These are phyloP conservation scores for Cytospora piceicola DNA, from an alignment of 2,329 filamentous ascomycete species.

Conservation along the genomic window DNA sequence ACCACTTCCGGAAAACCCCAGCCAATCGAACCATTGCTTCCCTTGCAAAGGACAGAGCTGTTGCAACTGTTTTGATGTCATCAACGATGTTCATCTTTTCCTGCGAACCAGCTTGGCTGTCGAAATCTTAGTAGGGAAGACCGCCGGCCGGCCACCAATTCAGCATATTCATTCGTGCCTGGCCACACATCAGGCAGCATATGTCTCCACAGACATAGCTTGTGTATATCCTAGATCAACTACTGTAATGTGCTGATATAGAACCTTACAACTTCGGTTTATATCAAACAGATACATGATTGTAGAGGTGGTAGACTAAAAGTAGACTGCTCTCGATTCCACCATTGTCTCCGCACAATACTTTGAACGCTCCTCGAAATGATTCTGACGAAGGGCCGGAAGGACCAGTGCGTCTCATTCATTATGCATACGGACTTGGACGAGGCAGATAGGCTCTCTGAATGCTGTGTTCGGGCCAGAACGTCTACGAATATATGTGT, in stretches of 20 bases:
- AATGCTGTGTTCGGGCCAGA: neutral
- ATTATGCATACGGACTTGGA: neutral
- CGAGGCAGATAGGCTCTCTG: neutral
- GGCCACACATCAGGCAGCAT: neutral
- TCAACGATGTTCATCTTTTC: neutral
- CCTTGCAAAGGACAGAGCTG: no score
- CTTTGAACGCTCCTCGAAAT: no score
- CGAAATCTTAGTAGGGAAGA: neutral
- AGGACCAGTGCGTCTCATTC: neutral
- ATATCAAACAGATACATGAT: no score
- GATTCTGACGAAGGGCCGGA: no score
- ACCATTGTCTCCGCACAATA: no score
- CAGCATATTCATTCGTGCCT: neutral
- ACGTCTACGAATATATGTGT: neutral
- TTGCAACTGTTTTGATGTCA: neutral
- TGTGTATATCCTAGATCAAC: no score
- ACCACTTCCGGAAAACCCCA: neutral
- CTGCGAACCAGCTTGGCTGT: neutral
- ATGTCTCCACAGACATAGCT: neutral
- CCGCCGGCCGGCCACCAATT: neutral
- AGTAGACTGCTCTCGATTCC: no score
- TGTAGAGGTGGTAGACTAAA: no score
- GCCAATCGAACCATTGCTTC: neutral
- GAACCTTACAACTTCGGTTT: no score
- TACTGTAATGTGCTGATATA: no score